Percentiles rank a stretch among this genome's conserved stretches.
These are phyloP conservation scores for Cerrena zonata DNA, from an alignment of 1,284 basidiomycete species.

Conservation along the genomic window DNA sequence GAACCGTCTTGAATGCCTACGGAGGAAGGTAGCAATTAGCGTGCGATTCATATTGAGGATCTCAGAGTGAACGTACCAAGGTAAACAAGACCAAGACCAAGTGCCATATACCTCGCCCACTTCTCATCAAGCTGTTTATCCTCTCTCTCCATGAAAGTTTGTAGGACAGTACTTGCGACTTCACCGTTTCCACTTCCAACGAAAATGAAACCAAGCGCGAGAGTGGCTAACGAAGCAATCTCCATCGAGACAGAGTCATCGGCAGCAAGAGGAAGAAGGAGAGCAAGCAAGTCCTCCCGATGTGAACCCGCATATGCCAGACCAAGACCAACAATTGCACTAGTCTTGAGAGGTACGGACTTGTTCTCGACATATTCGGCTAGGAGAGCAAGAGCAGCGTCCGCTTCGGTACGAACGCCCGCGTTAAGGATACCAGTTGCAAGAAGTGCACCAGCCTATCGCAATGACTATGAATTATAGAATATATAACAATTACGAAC, in stretches of 20 bases:
- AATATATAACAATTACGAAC: too few relatives aligned
- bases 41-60: not conserved
- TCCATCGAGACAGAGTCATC: slow-evolving; percentile 87
- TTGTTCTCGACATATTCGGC: slow-evolving; percentile 90
- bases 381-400: slow-evolving; percentile 88
- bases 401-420: slow-evolving; percentile 87
- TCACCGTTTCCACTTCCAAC: slow-evolving; percentile 95
- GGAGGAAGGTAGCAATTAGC: slow-evolving; percentile 1
- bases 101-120: slow-evolving; percentile 87
- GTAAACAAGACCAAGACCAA: slow-evolving; percentile 89
- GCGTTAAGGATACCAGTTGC: slow-evolving; percentile 93
- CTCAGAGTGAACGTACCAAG: slow-evolving; percentile 53
- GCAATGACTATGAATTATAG: too few relatives aligned
- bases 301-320: slow-evolving; percentile 92
- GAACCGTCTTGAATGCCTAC: slow-evolving; percentile 84
- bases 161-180: slow-evolving; percentile 83
- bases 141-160: slow-evolving; percentile 86
- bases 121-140: slow-evolving; percentile 80
- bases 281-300: slow-evolving; percentile 77
- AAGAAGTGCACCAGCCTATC: slow-evolving; percentile 81
- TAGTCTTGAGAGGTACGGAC: slow-evolving; percentile 77
- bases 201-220: slow-evolving; percentile 92
- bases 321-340: slow-evolving; percentile 86
- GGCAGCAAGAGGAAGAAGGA: slow-evolving; percentile 74
- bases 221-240: slow-evolving; percentile 78